Base-by-base conservation (phyloP, 192 early-diverging fungal species). In the Entomortierella parvispora region DNA sequence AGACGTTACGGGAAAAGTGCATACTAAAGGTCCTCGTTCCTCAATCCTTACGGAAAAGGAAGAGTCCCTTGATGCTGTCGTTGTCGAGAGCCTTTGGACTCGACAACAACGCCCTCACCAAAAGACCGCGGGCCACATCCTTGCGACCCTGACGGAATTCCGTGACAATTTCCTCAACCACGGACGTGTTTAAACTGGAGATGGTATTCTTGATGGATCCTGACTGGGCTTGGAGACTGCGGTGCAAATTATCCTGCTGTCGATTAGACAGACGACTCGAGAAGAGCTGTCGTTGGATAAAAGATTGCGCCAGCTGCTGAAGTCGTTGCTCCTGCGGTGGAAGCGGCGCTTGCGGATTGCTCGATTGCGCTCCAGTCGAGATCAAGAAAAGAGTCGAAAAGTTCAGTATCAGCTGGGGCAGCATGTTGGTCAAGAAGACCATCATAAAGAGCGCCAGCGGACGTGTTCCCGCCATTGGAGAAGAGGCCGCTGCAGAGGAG, bases 341-440 rank as follows among this genome's bases (percentile, higher is more conserved):
- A 31, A 43, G 42, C 9, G 8, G 60, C n/a, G 60, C 34, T 42
- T 15, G 48, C 58, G 53, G 74, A 68, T 56, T 68, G 66, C 60
- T 77, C 65, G 65, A 68, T 77, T 42, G 67, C 43, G 68, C 55
- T 69, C 76, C 80, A 79, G 65, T 86, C 71, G 78, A 84, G 71
- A 67, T 79, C 76, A 72, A 79, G 62, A 82, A 79, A 79, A 79
- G 70, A 76, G 68, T 82, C 81, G 76, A 82, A 69, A 79, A 82
- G 67, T 68, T 82, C 81, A 82, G 65, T 67, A 82, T 70, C 64
- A 79, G 34, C 68, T 79, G 81, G 20, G 76, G 76, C 81, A 79
- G 76, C 50, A 77, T 69, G 54, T 26, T 71, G 60, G 72, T 51
- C 42, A 71, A 25, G 49, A 77, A 55, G 31, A 68, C 61, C 80